Base-by-base conservation (phyloP, 257 asterid species). In the Phtheirospermum japonicum region DNA sequence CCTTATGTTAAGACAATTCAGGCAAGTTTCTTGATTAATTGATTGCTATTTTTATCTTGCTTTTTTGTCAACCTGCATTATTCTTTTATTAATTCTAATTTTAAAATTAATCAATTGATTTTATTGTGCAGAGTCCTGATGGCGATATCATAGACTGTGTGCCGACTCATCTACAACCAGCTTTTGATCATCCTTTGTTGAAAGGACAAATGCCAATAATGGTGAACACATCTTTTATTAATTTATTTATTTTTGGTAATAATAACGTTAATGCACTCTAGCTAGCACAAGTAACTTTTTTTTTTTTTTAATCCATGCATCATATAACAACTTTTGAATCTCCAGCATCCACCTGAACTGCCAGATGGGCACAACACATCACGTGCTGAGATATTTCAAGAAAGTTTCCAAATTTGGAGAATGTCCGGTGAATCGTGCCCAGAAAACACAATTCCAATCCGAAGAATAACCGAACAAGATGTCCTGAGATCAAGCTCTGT, bases 111-210 rank as follows among this genome's bases (percentile, higher is more conserved):
- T n/a, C n/a, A n/a, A n/a, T n/a, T n/a, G n/a, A n/a, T n/a, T n/a
- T n/a, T n/a, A n/a, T n/a, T n/a, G n/a, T 42, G 4, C 82, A 90
- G 98, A 88, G 98, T 62, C 84, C 89, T 10, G 96, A 90, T 69
- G 98, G 98, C 16, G 98, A 90, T 72, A 70, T 79, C 40, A 84
- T 90, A 61, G 98, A 88, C 20, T 90, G 98, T 65, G 96, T 90
- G 1, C 48, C 65, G 64, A 72, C 89, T 61, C 91, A 85, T 72
- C 74, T 82, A 42, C 98, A 90, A 55, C 94, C 93, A 66, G 96
- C 98, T 67, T 90, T 90, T 53, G 98, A 90, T 73, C 96, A 90
- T 67, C 96, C 95, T 58, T 61, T 63, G 11, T 67, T 91, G 46
- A 79, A 71, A 70, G 98, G 95, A 42, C 89, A 83, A 71, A 84